Percentiles rank a stretch among this genome's conserved stretches.
Evolutionary conservation across 495 filamentous ascomycete species (phyloP).

Genomic region (Lophiostoma macrostomum): DNA sequence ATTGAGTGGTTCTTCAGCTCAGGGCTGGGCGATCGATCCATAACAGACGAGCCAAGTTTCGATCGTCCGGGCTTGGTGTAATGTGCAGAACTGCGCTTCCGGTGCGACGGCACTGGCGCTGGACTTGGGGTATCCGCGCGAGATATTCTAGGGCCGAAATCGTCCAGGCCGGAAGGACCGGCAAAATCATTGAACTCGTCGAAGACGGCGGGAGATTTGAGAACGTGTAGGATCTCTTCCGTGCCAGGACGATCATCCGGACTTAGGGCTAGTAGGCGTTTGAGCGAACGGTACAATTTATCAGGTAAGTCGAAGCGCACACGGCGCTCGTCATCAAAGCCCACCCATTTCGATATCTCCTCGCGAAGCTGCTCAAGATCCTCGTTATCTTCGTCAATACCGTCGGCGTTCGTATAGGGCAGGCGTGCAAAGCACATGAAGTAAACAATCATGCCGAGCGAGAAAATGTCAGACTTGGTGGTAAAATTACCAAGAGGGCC

Average conservation of each 20-base stretch:
- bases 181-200: constrained; percentile 46
- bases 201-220: constrained; percentile 66
- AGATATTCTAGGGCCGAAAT: constrained; percentile 25
- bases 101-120: constrained; percentile 21
- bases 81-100: constrained; percentile 26
- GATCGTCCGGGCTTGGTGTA: constrained; percentile 31
- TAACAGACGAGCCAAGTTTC: constrained; percentile 23
- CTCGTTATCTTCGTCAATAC: constrained; percentile 85
- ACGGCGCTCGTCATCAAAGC: constrained; percentile 69
- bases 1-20: not conserved
- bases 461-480: constrained; percentile 94
- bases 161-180: constrained; percentile 13
- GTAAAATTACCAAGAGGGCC: constrained; percentile 89
- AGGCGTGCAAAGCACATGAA: constrained; percentile 93
- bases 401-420: constrained; percentile 79
- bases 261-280: constrained; percentile 73
- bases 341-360: constrained; percentile 84
- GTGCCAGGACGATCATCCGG: constrained; percentile 77
- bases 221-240: constrained; percentile 77
- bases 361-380: constrained; percentile 84
- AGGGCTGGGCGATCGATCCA: constrained; percentile 20
- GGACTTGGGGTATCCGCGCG: constrained; percentile 31
- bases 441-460: constrained; percentile 95
- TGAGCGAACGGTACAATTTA: constrained; percentile 79
- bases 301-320: constrained; percentile 80